Evolutionary conservation across 1,139 yeast species (phyloP), one percentile per base, ranked within the genome.

Genomic region (Meyerozyma athensensis): DNA sequence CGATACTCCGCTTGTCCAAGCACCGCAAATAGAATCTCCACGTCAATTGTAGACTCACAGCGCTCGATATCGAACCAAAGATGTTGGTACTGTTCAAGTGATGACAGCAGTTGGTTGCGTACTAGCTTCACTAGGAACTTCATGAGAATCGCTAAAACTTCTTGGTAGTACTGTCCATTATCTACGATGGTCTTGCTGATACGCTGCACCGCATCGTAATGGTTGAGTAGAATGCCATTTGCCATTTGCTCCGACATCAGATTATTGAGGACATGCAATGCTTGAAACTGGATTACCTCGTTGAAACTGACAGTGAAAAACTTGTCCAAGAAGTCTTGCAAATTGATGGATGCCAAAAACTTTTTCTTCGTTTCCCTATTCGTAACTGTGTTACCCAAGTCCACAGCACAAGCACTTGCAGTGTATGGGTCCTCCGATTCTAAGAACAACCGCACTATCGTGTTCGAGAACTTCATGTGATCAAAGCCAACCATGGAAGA

Each of bases 251-350:
- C 24, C 24, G 53, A 47, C 43, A 65, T 39, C 21, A 62, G 39
- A 42, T 69, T 66, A 33, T 53, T 61, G 39, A 68, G 48, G 42
- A 65, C 45, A 47, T 68, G 74, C 33, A 64, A 50, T 2, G 65
- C 56, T 47, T 70, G 76, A 34, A 55, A 54, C 42, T 66, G 73
- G 4, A 70, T 54, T 4, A 68, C 56, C 45, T 70, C 75, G 18
- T 52, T 53, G 39, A 65, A 56, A 2, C 41, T 46, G 28, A 46
- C 43, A 17, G 45, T 38, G 39, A 65, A 56, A 35, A 62, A 55
- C 4, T 42, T 36, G 5, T 36, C 30, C 19, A 61, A 41, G 20
- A 66, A 59, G 2, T 28, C 26, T 8, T 39, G 38, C 2, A 35
- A 34, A 7, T 39, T 26, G 4, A 61, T 43, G 7, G 42, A 7